Evolutionary conservation across 352 stramenopile genomes (phyloP).

Genomic region (Phytophthora fragariae): DNA sequence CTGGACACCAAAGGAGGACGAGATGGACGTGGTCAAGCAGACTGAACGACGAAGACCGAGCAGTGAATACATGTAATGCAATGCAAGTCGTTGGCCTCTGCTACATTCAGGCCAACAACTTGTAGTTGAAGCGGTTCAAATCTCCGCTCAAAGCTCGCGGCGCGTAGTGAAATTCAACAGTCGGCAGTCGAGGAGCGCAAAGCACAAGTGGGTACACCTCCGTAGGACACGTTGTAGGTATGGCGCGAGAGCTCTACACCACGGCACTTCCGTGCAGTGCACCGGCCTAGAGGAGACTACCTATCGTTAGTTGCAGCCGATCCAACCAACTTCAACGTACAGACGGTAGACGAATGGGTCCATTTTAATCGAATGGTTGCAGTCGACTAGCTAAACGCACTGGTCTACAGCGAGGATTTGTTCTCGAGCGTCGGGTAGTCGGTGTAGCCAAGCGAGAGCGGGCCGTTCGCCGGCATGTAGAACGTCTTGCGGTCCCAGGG

Average conservation of each 20-base stretch:
- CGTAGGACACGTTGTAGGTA: slow-evolving; percentile 21
- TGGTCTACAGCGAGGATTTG: slow-evolving; percentile 33
- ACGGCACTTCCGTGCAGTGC: too few relatives aligned
- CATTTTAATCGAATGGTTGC: background rate
- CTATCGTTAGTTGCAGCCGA: too few relatives aligned
- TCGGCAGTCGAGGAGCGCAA: background rate
- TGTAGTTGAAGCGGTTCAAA: slow-evolving; percentile 9
- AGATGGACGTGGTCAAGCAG: background rate
- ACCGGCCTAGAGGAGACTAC: background rate
- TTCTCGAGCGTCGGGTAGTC: slow-evolving; percentile 57
- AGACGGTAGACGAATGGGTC: background rate
- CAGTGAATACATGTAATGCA: too few relatives aligned
- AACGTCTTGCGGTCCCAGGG: slow-evolving; percentile 49
- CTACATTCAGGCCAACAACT: too few relatives aligned
- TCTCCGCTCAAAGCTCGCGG: background rate
- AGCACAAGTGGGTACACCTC: slow-evolving; percentile 6
- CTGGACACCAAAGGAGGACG: background rate
- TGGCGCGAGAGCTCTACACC: background rate
- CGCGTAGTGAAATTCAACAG: slow-evolving; percentile 22
- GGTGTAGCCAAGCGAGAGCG: slow-evolving; percentile 47
- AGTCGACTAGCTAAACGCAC: slow-evolving; percentile 8
- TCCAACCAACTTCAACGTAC: slow-evolving; percentile 10
- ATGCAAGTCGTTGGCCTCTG: too few relatives aligned
- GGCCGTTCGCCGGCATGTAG: slow-evolving; percentile 44
- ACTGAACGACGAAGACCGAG: background rate